Base-by-base conservation (phyloP, 2,329 filamentous ascomycete genomes). In the Cercospora sp. region DNA sequence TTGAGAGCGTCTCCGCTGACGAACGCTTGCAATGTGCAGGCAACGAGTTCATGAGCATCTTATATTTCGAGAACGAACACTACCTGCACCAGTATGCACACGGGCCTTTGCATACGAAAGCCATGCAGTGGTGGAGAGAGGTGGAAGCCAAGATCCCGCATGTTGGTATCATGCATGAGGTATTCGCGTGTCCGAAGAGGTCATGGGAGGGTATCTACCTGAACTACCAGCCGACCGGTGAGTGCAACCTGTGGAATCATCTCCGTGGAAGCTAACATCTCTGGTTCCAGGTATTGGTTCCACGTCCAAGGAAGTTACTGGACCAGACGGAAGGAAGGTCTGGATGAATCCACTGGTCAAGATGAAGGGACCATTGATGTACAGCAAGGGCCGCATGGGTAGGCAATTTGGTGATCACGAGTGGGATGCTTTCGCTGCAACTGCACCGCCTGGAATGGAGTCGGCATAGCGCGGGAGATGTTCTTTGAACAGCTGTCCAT, bases 301-400 rank as follows among this genome's bases (percentile, higher is more conserved):
- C 33, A 70, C 67, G 13, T 45, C 60, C 9, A 70, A 64, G 45
- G 60, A 70, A 51, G 64, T 62, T 5, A 59, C 60, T 18, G 31
- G 64, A 2, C 55, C 55, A 20, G 61, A 65, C 63, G 67, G 67
- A 3, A 31, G 60, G 48, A 69, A 68, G 59, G 57, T 36, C 9
- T 70, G 67, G 69, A 33, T 67, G 20, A 70, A 61, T 30, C 64
- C 69, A 8, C 33, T 70, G 16, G 69, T 69, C 20, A 36, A 55
- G 20, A 67, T 63, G n/a, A 70, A 63, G 18, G 69, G 69, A 8
- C 53, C 48, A 48, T 26, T 70, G 36, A 65, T 39, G 31, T 69
- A 64, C 51, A 70, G 69, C 48, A 70, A 69, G 33, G 66, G 67
- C 28, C 63, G 69, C 20, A 69, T 70, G 69, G 66, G 66, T 8